Percentiles rank a stretch among this genome's conserved stretches.
phyloP scores from a whole-genome alignment of 73 alveolate genomes.

The Halteria grandinella region DNA sequence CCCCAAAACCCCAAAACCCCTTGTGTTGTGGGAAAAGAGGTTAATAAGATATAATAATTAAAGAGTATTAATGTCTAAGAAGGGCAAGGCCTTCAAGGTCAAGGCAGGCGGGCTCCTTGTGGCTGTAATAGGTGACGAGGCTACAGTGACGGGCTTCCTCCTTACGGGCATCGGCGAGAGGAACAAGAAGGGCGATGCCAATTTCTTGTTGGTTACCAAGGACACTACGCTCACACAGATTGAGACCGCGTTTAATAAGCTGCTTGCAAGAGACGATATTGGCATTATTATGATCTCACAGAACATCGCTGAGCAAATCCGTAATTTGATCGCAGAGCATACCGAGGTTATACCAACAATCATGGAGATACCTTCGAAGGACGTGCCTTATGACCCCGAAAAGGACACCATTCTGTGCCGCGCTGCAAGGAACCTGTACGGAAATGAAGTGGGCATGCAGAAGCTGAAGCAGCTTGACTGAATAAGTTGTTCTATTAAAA shows the following conservation, averaged over 20 bases:
- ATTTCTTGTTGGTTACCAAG: conserved; percentile 81
- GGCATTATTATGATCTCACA: conserved; percentile 93
- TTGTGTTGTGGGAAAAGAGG: background rate
- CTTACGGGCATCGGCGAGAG: conserved; percentile 98
- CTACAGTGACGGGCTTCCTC: conserved; percentile 95
- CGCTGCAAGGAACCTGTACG: conserved; percentile 49
- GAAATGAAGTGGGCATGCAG: conserved; percentile 45
- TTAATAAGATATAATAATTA: background rate
- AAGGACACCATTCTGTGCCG: conserved; percentile 83
- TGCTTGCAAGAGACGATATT: conserved; percentile 92
- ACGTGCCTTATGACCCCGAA: conserved; percentile 93
- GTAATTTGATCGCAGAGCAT: conserved; percentile 92
- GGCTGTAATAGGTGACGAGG: conserved; percentile 95
- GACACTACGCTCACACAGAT: conserved; percentile 77
- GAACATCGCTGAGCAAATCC: conserved; percentile 90
- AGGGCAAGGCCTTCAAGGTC: conserved; percentile 66
- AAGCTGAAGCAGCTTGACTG: conserved; percentile 10
- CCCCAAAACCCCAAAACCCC: conserved; percentile 45
- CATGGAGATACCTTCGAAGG: conserved; percentile 97
- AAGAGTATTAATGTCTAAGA: conserved; percentile 73
- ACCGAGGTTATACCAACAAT: conserved; percentile 94
- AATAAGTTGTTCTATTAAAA: too few relatives aligned
- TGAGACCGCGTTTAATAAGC: conserved; percentile 83
- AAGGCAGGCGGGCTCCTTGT: conserved; percentile 86
- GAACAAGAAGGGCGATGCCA: conserved; percentile 86